Conservation (phyloP, 805 yeast genomes). For the Kazachstania africana region DNA sequence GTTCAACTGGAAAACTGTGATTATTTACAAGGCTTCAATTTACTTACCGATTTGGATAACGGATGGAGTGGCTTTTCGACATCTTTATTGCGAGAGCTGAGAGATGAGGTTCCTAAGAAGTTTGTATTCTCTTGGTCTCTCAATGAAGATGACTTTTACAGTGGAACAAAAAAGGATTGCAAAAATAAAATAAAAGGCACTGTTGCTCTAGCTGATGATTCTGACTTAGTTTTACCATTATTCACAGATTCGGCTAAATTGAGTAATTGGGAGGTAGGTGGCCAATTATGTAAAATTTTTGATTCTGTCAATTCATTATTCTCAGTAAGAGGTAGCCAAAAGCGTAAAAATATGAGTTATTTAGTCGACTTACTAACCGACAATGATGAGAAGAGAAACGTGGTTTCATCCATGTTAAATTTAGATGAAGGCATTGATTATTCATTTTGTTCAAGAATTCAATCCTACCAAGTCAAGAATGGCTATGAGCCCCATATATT, state of each 20-base stretch:
- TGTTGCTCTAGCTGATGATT: constrained; percentile 34
- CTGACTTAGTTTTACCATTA: constrained; percentile 50
- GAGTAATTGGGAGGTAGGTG: constrained; percentile 22
- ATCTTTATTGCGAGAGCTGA: constrained; percentile 38
- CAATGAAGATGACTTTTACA: constrained; percentile 19
- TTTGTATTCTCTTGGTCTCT: constrained; percentile 38
- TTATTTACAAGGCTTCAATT: constrained; percentile 54
- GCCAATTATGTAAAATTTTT: constrained; percentile 11
- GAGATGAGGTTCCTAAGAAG: constrained; percentile 56
- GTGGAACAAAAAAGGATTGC: constrained; percentile 6
- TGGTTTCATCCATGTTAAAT: constrained; percentile 13
- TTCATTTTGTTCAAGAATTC: constrained; percentile 14
- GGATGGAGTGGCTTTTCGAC: constrained; percentile 77
- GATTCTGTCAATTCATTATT: constrained; percentile 17
- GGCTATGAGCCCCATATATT: too few relatives aligned
- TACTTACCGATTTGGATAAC: constrained; percentile 58
- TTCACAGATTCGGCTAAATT: constrained; percentile 13
- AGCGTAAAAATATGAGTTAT: constrained; percentile 15
- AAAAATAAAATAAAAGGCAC: constrained; percentile 35
- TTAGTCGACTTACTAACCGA: constrained; percentile 11
- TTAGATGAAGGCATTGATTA: constrained; percentile 5
- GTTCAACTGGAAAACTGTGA: constrained; percentile 66
- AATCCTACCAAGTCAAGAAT: too few relatives aligned
- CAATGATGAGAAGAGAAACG: constrained; percentile 14
- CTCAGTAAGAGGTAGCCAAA: constrained; percentile 7